phyloP scores from a whole-genome alignment of 148 eudicot species.

The Rhododendron kiyosumense region DNA sequence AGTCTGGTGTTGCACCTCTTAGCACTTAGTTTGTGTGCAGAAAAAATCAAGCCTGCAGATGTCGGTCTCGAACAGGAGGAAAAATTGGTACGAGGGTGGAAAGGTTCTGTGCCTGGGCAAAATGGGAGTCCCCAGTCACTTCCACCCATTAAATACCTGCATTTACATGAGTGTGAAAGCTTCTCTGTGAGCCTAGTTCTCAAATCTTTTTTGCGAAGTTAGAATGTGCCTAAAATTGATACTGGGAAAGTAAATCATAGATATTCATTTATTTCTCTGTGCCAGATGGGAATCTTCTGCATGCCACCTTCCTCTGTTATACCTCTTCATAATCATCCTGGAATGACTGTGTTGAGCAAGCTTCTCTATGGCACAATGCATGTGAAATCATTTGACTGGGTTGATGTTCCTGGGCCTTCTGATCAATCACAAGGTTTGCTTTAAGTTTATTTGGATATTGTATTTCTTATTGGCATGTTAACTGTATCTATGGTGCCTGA shows the following conservation, averaged over 20 bases:
- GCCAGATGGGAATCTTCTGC: conserved; percentile 84
- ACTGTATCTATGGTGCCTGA: background rate
- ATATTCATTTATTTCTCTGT: background rate
- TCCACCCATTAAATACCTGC: conserved; percentile 81
- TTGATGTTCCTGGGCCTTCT: conserved; percentile 3
- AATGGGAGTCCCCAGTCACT: conserved; percentile 53
- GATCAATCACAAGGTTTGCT: conserved; percentile 3
- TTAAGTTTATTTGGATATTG: background rate
- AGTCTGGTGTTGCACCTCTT: background rate
- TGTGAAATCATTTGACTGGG: conserved; percentile 80
- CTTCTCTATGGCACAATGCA: conserved; percentile 73
- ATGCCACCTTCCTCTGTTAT: conserved; percentile 82
- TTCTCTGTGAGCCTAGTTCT: conserved; percentile 63
- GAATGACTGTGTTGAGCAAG: conserved; percentile 96
- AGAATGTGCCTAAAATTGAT: background rate
- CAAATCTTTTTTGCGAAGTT: background rate
- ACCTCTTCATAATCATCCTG: conserved; percentile 94
- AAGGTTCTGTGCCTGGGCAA: conserved; percentile 45
- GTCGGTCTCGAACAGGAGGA: conserved; percentile 97
- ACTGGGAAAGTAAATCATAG: background rate
- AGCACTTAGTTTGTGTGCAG: conserved; percentile 29
- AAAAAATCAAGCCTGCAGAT: conserved; percentile 88
- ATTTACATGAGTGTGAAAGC: conserved; percentile 75
- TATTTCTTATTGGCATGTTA: background rate
- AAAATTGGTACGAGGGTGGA: conserved; percentile 65